Percentiles rank a stretch among this genome's conserved stretches.
Evolutionary conservation across 202 grass and related monocot species (phyloP).

Genomic region (Schoenoplectus tabernaemontani): DNA sequence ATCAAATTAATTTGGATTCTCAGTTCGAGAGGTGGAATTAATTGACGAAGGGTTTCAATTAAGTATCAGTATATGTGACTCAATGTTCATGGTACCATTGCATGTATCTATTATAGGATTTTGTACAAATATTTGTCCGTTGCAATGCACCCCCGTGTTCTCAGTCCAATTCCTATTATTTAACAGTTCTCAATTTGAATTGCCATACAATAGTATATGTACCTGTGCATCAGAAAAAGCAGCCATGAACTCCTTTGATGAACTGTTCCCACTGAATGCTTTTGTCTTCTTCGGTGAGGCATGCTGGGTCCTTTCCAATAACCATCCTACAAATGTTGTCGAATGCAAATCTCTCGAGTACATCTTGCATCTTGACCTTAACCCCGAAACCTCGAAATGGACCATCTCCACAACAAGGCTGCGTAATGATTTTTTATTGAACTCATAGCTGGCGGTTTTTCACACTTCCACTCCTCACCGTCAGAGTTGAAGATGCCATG

Average conservation of each 20-base stretch:
- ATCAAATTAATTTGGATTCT: constrained; percentile 28
- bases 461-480: constrained; percentile 38
- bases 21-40: not conserved
- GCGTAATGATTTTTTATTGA: constrained; percentile 33
- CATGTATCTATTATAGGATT: not conserved
- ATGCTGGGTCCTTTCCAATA: constrained; percentile 44
- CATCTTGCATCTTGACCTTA: constrained; percentile 30
- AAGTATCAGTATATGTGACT: not conserved
- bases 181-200: not conserved
- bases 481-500: constrained; percentile 48
- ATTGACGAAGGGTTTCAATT: not conserved
- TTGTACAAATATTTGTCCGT: not conserved
- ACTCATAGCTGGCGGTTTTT: constrained; percentile 37
- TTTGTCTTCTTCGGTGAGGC: constrained; percentile 24
- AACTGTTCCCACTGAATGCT: not conserved
- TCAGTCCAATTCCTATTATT: no score
- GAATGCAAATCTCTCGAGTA: constrained; percentile 45
- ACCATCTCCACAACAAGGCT: constrained; percentile 31
- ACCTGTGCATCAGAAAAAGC: constrained; percentile 13
- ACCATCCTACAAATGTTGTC: constrained; percentile 49
- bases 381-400: constrained; percentile 20
- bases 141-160: not conserved
- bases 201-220: not conserved
- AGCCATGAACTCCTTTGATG: constrained; percentile 10
- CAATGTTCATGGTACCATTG: not conserved